Evolutionary conservation across 768 basidiomycete genomes (phyloP).

Genomic region (Suillus subluteus): DNA sequence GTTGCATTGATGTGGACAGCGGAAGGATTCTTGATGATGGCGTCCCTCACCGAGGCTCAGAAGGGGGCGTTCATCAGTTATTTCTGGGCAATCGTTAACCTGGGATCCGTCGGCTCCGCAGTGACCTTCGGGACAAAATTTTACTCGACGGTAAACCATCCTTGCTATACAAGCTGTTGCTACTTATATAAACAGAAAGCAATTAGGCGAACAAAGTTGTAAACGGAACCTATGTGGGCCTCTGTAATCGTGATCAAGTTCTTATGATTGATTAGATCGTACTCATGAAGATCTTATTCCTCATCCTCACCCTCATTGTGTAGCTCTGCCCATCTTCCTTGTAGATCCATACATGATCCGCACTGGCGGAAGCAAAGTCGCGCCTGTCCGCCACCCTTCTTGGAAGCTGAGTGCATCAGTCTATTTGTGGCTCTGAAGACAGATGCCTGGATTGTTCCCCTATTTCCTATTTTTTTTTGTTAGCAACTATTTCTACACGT

Average conservation of each 20-base stretch:
- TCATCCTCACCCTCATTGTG: slow-evolving; percentile 65
- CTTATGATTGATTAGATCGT: slow-evolving; percentile 50
- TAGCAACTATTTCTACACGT: slow-evolving; percentile 79
- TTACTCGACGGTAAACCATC: slow-evolving; percentile 53
- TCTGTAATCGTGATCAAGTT: slow-evolving; percentile 23
- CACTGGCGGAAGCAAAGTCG: slow-evolving; percentile 77
- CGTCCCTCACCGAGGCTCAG: slow-evolving; percentile 78
- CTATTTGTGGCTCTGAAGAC: slow-evolving; percentile 65
- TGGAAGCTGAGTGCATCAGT: slow-evolving; percentile 63
- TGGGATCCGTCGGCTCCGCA: slow-evolving; percentile 76
- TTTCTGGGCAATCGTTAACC: slow-evolving; percentile 85
- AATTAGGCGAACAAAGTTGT: slow-evolving; percentile 49
- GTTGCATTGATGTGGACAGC: slow-evolving; percentile 79
- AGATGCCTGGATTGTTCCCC: slow-evolving; percentile 66
- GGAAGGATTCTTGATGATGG: slow-evolving; percentile 83
- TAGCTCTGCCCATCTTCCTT: slow-evolving; percentile 64
- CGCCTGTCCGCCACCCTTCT: slow-evolving; percentile 88
- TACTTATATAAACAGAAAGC: neutral
- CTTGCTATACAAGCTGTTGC: slow-evolving; percentile 28
- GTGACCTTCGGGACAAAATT: slow-evolving; percentile 77
- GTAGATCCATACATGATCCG: slow-evolving; percentile 71
- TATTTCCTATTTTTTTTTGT: slow-evolving; percentile 78
- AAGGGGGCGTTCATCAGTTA: slow-evolving; percentile 79
- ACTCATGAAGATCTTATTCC: slow-evolving; percentile 62
- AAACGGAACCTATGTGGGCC: slow-evolving; percentile 74